phyloP scores from a whole-genome alignment of 148 eudicot genomes.

The Rhododendron kiyosumense region DNA sequence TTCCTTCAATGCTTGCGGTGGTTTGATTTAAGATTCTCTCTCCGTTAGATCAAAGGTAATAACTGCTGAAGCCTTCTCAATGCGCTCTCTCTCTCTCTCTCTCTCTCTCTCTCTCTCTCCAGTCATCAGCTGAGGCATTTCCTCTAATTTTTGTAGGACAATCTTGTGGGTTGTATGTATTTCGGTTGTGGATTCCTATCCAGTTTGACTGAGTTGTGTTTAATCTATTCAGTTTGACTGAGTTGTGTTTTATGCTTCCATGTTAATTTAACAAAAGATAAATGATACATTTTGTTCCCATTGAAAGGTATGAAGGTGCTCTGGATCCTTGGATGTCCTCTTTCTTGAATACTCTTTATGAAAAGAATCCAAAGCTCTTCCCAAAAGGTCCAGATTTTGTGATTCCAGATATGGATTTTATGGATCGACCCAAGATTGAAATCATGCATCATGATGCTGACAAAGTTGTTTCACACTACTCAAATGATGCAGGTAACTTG shows the following conservation, averaged over 20 bases:
- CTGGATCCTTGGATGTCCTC: conserved; percentile 96
- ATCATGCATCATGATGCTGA: conserved; percentile 47
- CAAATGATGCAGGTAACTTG: conserved; percentile 47
- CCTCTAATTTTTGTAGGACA: not conserved
- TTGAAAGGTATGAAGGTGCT: conserved; percentile 84
- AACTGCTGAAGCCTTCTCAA: not conserved
- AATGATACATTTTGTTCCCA: not conserved
- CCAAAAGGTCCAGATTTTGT: conserved; percentile 61
- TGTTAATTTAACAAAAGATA: not conserved
- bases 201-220: not conserved
- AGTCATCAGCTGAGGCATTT: conserved; percentile 3
- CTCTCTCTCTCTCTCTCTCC: not conserved
- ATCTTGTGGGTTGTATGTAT: not conserved
- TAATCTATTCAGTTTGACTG: not conserved
- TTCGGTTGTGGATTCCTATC: not conserved
- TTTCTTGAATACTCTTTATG: conserved; percentile 59
- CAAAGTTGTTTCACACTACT: conserved; percentile 21
- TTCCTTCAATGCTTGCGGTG: not conserved
- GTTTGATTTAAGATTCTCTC: not conserved
- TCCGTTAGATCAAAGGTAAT: not conserved
- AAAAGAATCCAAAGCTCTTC: conserved; percentile 46
- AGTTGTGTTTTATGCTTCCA: not conserved
- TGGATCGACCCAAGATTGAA: conserved; percentile 58
- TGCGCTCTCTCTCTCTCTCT: not conserved
- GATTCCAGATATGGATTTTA: conserved; percentile 30